Base-by-base conservation (phyloP, 495 filamentous ascomycete species). In the Lasiosphaeria hispida region DNA sequence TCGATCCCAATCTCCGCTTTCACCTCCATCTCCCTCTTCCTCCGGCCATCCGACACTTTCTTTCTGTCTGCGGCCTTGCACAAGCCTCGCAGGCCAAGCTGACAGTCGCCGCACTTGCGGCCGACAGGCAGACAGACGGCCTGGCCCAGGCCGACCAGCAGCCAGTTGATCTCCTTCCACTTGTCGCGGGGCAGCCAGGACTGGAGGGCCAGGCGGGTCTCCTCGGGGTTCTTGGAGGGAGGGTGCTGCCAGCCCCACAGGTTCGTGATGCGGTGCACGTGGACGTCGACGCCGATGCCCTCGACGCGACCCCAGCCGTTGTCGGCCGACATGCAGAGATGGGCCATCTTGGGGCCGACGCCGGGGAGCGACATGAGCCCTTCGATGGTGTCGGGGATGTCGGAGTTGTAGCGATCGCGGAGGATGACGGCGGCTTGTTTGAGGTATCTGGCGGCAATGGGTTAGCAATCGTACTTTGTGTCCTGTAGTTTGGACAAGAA, bases 291-390 rank as follows among this genome's bases (percentile, higher is more conserved):
- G 19, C 85, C 85, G 57, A 88, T 83, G 0, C 85, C 85, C 55
- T 83, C 77, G 6, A 78, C 79, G 19, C 77, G 68, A 52, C 72
- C 74, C 85, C 85, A 87, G 3, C 83, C 83, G 58, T 71, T 58
- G 0, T 62, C 54, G 7, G 74, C 81, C 10, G 76, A 87, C 81
- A 97, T 83, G 71, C 91, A 96, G 4, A 98, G 81, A 66, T 95
- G 91, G 15, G 90, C 94, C 93, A 98, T 98, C 74, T 98, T 98
- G 6, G 94, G 94, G 0, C 94, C 94, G 0, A 98, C 93, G 2
- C 94, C 94, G 0, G 94, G 94, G 0, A 98, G 82, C 7, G 84
- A 80, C 66, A 86, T 85, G 14, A 98, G 77, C 0, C 86, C 92
- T 48, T 86, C 84, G 15, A 92, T 81, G 0, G 91, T 90, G 49